These are phyloP conservation scores for Cutaneotrichosporon sp. DNA, from an alignment of 1,284 basidiomycete genomes.

Conservation along the genomic window DNA sequence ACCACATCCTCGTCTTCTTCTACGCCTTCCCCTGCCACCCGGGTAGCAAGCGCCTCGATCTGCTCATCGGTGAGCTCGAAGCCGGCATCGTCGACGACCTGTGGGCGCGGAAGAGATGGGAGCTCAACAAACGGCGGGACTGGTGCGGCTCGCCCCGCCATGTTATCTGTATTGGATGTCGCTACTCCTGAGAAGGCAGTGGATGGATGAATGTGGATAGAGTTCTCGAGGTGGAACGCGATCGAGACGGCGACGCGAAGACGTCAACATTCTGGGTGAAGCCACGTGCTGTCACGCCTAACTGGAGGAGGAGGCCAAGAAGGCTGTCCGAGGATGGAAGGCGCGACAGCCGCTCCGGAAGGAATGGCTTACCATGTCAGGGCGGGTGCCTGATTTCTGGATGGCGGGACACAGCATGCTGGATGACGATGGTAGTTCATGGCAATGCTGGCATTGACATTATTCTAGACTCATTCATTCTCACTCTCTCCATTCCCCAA, in stretches of 20 bases:
- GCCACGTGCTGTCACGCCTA: constrained; percentile 5
- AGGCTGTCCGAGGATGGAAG: neutral
- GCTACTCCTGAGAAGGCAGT: neutral
- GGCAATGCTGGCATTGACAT: neutral
- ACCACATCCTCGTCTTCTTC: constrained; percentile 26
- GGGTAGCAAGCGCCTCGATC: constrained; percentile 41
- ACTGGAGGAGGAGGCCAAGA: neutral
- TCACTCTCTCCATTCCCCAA: neutral
- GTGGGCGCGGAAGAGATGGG: constrained; percentile 34
- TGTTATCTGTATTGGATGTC: neutral
- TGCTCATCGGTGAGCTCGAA: constrained; percentile 42
- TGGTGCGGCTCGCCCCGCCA: constrained; percentile 22
- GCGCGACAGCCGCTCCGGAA: neutral
- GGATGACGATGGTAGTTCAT: neutral
- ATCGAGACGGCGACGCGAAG: neutral
- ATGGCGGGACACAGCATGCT: neutral
- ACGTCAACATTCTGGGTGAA: neutral
- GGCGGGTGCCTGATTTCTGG: neutral
- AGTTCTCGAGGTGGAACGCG: neutral
- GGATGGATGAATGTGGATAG: neutral
- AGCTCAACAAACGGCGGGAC: constrained; percentile 33
- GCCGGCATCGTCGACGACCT: constrained; percentile 38
- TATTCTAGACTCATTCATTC: neutral
- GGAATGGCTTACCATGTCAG: neutral
- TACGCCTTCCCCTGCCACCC: constrained; percentile 10